Conservation (phyloP, 177 flowering plant species). For the Vitis hybrid region DNA sequence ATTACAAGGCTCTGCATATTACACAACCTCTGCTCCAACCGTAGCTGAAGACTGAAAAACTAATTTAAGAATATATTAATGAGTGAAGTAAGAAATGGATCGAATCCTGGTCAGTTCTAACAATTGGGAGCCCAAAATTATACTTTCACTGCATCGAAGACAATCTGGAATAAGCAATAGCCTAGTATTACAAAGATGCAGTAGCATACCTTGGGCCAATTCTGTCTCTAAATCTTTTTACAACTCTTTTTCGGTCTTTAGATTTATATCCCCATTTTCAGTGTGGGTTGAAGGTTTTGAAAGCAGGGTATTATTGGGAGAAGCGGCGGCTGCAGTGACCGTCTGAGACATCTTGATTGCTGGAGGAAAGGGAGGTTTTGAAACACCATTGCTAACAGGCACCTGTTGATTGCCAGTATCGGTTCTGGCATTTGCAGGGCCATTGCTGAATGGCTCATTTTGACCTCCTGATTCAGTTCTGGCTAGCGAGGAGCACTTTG, state of each 20-base stretch:
- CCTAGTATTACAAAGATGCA: conserved; percentile 19
- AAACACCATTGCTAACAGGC: conserved; percentile 39
- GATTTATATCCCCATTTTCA: conserved; percentile 38
- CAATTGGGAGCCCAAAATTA: conserved; percentile 13
- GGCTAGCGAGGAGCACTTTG: conserved; percentile 54
- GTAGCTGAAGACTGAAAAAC: conserved; percentile 5
- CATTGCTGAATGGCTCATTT: conserved; percentile 27
- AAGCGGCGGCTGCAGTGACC: conserved; percentile 16
- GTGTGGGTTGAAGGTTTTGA: conserved; percentile 28
- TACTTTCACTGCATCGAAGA: conserved; percentile 18
- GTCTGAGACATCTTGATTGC: conserved; percentile 25
- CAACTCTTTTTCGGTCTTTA: conserved; percentile 23
- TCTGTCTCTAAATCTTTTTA: conserved; percentile 14
- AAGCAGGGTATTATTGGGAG: conserved; percentile 26
- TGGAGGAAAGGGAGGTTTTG: conserved; percentile 28
- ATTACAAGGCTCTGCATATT: conserved; percentile 13
- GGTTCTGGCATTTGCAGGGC: conserved; percentile 22
- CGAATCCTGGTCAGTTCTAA: conserved; percentile 23
- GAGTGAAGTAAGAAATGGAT: conserved; percentile 16
- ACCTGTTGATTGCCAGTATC: conserved; percentile 29
- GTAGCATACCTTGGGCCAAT: conserved; percentile 17
- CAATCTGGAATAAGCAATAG: conserved; percentile 14
- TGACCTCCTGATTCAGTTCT: conserved; percentile 38
- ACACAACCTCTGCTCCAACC: conserved; percentile 11
- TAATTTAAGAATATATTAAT: conserved; percentile 17